These are phyloP conservation scores for Cryptosporidium xiaoi DNA, from an alignment of 169 alveolate genomes.

Conservation along the genomic window DNA sequence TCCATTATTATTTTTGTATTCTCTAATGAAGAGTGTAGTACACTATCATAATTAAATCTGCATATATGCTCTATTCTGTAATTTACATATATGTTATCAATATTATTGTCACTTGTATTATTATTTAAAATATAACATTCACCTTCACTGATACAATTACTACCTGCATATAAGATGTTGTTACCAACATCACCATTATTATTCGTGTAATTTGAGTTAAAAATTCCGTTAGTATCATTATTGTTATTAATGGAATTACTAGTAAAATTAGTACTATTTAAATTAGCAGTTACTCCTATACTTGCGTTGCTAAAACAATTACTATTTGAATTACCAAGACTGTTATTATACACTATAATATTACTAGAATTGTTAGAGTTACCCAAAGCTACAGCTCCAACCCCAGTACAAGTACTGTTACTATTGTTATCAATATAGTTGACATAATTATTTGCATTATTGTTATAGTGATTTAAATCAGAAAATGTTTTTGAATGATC, in stretches of 20 bases:
- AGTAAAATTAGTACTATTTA: too few relatives aligned
- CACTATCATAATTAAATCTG: constrained; percentile 6
- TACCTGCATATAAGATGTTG: too few relatives aligned
- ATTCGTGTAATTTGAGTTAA: too few relatives aligned
- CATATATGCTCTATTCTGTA: constrained; percentile 44
- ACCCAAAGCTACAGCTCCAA: not conserved
- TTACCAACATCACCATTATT: too few relatives aligned
- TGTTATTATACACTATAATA: too few relatives aligned
- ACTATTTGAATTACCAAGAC: too few relatives aligned
- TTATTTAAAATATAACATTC: too few relatives aligned
- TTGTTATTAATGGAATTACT: too few relatives aligned
- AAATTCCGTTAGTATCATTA: too few relatives aligned
- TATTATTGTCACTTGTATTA: not conserved
- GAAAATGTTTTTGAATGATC: not conserved
- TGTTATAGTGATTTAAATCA: not conserved
- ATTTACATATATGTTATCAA: not conserved
- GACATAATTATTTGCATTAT: not conserved
- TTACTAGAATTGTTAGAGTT: not conserved
- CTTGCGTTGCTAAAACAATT: too few relatives aligned
- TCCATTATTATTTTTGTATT: constrained; percentile 39
- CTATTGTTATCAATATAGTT: not conserved
- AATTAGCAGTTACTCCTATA: too few relatives aligned
- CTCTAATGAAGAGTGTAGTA: not conserved
- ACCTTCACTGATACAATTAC: too few relatives aligned
- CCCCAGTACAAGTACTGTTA: not conserved